These are phyloP conservation scores for Botrytis cinerea DNA, from an alignment of 2,329 filamentous ascomycete species.

Conservation along the genomic window DNA sequence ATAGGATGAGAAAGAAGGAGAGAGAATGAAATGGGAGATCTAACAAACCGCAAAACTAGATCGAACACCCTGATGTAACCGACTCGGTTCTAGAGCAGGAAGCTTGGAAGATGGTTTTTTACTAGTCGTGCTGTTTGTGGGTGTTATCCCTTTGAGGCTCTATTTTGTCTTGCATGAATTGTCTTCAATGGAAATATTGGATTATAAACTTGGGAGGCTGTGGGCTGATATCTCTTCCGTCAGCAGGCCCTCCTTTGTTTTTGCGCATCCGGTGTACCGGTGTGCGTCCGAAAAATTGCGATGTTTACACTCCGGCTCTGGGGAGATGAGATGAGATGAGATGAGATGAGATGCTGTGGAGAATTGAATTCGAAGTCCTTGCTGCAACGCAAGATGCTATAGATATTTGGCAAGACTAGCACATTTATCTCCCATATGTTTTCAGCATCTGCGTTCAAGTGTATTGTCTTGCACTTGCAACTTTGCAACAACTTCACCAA, in stretches of 20 bases:
- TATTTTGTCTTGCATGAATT: not conserved
- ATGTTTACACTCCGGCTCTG: not conserved
- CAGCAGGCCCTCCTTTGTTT: not conserved
- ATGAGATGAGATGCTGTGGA: not conserved
- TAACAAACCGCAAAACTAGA: not conserved
- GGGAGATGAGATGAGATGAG: not conserved
- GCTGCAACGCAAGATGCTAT: not conserved
- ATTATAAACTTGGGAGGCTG: not conserved
- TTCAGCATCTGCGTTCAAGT: not conserved
- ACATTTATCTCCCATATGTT: not conserved
- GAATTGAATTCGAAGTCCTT: not conserved
- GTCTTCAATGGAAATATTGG: not conserved
- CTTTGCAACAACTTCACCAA: not conserved
- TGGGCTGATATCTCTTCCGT: not conserved
- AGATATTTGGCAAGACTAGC: not conserved
- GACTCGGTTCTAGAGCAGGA: not conserved
- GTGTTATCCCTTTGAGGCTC: not conserved
- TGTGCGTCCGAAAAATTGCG: not conserved
- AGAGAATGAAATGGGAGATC: not conserved
- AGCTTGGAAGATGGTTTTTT: not conserved
- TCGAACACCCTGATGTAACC: not conserved
- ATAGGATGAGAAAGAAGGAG: no score
- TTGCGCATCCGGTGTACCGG: no score
- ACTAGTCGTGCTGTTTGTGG: not conserved
- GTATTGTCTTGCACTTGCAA: not conserved